Base-by-base conservation (phyloP, 2,329 filamentous ascomycete species). In the Pestalotiopsis sp. region DNA sequence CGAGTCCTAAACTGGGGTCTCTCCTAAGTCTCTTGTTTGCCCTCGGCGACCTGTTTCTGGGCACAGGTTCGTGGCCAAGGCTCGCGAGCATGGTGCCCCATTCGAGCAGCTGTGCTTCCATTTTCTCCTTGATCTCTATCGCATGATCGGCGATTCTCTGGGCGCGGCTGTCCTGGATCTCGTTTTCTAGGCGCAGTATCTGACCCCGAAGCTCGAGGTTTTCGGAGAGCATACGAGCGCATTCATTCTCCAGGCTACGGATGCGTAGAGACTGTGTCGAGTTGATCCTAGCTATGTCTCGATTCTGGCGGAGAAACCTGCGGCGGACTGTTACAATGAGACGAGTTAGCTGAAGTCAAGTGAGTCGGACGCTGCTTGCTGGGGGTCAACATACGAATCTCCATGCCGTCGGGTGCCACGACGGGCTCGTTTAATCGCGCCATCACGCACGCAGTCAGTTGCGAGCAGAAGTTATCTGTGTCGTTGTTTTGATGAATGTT, bases 281-380 rank as follows among this genome's bases (percentile, higher is more conserved):
- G 81, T 97, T 96, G 75, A 87, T 89, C 78, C 91, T 90, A 71
- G 93, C 93, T 72, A 96, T 91, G 76, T 96, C 93, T 80, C 92
- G 89, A 78, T 97, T 97, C 78, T 96, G 94, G 67, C 93, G 89
- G 75, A 95, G 84, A 77, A 95, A 94, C 78, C 92, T 91, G 76
- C 91, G 89, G 78, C 93, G 92, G 69, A 95, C 92, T 95, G 74
- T 20, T 59, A 9, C 17, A 4, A 14, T 27, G 6, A 36, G 12
- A 17, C 57, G 23, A 59, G 27, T 59, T 23, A 59, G 57, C 27
- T 59, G 6, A 14, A 27, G 57, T 27, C 57, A 17, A 27, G 3
- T 3, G 4, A 9, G 4, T 13, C 6, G 2, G 17, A 5, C 25
- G 4, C 57, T 25, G 23, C 27, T 27, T 27, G 65, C 67, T 58